Conservation (phyloP, 495 filamentous ascomycete genomes). For the Daldinia concentrica region DNA sequence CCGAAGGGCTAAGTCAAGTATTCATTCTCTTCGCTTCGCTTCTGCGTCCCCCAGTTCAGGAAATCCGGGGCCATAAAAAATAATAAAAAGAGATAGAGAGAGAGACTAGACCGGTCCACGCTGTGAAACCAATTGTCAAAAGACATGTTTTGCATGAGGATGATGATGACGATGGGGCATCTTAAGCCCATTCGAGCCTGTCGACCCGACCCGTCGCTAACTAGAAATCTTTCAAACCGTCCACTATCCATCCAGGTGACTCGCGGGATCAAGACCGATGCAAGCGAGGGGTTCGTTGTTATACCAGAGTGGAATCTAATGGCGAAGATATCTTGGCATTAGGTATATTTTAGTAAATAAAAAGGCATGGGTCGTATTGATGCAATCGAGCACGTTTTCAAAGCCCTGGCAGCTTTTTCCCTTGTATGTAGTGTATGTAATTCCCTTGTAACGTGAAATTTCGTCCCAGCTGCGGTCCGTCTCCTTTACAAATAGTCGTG, state of each 20-base stretch:
- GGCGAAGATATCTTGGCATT: conserved; percentile 42
- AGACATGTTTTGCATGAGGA: conserved; percentile 16
- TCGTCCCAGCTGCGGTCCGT: conserved; percentile 12
- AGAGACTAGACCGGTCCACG: conserved; percentile 35
- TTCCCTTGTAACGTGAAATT: conserved; percentile 3
- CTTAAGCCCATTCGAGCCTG: conserved; percentile 23
- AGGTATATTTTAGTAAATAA: conserved; percentile 45
- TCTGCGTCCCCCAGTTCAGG: conserved; percentile 3
- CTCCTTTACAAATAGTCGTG: conserved; percentile 37
- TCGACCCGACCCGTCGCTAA: conserved; percentile 32
- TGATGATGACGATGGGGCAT: conserved; percentile 10
- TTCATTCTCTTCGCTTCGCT: conserved; percentile 7
- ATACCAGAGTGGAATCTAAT: conserved; percentile 33
- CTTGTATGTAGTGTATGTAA: too few species aligned
- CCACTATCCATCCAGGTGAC: background rate
- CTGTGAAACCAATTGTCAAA: conserved; percentile 36
- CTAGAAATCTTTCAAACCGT: background rate
- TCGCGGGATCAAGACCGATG: conserved; percentile 14
- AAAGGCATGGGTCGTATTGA: conserved; percentile 20
- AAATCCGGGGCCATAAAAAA: conserved; percentile 21
- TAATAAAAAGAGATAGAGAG: background rate
- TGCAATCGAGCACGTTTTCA: conserved; percentile 17
- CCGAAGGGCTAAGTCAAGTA: conserved; percentile 14
- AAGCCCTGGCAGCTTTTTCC: conserved; percentile 32
- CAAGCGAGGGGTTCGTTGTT: conserved; percentile 9